Evolutionary conservation across 768 basidiomycete genomes (phyloP), one percentile per base, ranked within the genome.

Genomic region (Termitomyces titanicus): DNA sequence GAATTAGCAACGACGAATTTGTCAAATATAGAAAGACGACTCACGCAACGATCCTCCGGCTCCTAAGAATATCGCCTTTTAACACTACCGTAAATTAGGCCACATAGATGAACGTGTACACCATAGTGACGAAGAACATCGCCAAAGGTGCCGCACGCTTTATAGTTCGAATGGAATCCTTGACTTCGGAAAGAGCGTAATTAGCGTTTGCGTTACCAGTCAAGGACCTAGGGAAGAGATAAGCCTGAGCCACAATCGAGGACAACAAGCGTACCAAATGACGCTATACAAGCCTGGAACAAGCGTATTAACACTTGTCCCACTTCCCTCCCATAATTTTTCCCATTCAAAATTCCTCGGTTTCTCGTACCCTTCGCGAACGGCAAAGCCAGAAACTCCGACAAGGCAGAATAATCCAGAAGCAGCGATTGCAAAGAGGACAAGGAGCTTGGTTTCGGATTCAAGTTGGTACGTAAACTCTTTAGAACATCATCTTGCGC

Each of bases 1-100:
- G 24, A 9, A 1, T 2, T 31, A 46, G 18, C 8, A 12, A 6
- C 10, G 11, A 15, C 18, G n/a, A n/a, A n/a, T n/a, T n/a, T n/a
- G n/a, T n/a, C n/a, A n/a, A n/a, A n/a, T n/a, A n/a, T n/a, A n/a
- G n/a, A n/a, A n/a, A 22, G 3, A 35, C 46, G 3, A 70, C 84
- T 63, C 61, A 85, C 85, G 86, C 89, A n/a, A 86, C 80, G 48
- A 88, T 84, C 18, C 80, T 74, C 3, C 81, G 76, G 37, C 86
- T 84, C n/a, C 69, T 72, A 1, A 87, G 64, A 39, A 92, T 89
- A 57, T 89, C 86, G 7, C 73, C 70, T 64, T 85, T 88, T 11
- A 84, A 83, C 3, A 91, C 84, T 4, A 83, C 89, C 0, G 85
- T 81, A 62, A 88, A 88, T 65, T 89, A 92, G 5, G 88, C 86